Base-by-base conservation (phyloP, 2,329 filamentous ascomycete genomes). In the Cercospora brassicicola region DNA sequence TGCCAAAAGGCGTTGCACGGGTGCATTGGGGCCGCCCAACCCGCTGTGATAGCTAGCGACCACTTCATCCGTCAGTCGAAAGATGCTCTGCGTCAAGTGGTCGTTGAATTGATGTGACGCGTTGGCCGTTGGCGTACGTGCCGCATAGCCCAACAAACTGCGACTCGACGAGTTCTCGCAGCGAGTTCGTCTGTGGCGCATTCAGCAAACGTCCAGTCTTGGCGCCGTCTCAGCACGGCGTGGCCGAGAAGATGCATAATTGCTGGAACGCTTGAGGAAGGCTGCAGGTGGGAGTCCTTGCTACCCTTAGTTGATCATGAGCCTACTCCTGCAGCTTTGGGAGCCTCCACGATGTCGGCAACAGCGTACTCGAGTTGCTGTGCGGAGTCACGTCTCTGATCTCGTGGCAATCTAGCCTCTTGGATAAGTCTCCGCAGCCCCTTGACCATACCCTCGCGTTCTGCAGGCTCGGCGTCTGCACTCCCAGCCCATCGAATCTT, bases 401-500 rank as follows among this genome's bases (percentile, higher is more conserved):
- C 65, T 18, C 66, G 69, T 20, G 68, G 65, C 20, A 55, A 63
- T 42, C 72, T 79, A 63, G 78, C 73, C 75, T 91, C 90, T 1
- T 85, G 82, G 59, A 92, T 79, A 64, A 95, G 78, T 72, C 87
- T 86, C 74, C 82, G 84, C 51, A 92, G 76, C 2, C 89, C 88
- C 78, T 83, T 91, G 48, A 87, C 86, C 76, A 96, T 77, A 51
- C 88, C 86, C 63, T 89, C 85, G 71, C 84, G 85, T 82, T 96
- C 92, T 18, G 86, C 86, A 0, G 85, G 85, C 69, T 88, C 84
- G 56, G 89, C 88, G 57, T 84, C 78, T 11, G 90, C 92, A 76
- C 93, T 96, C 3, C 92, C 95, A 0, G 94, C 95, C 95, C 95
- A 99, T 66, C 95, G 87, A 73, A 99, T 96, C 81, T 89, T 91